phyloP scores from a whole-genome alignment of 176 grass and related monocot species.

The Zoysia japonica region DNA sequence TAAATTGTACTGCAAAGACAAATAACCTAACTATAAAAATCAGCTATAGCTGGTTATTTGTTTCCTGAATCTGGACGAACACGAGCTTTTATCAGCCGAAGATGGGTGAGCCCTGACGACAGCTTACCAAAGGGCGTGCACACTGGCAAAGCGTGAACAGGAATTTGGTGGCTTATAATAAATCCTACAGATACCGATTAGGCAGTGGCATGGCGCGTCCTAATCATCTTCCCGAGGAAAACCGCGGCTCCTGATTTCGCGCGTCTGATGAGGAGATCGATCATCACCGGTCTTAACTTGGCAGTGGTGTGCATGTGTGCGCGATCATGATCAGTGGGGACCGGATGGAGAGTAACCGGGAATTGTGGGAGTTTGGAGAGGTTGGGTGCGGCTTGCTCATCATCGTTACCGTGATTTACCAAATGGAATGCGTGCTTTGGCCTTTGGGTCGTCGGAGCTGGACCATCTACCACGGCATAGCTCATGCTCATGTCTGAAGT shows the following conservation, averaged over 20 bases:
- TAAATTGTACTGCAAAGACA: too few relatives aligned
- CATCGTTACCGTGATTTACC: not conserved
- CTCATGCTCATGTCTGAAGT: slow-evolving; percentile 24
- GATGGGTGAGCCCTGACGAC: too few relatives aligned
- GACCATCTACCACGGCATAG: slow-evolving; percentile 30
- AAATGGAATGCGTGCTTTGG: slow-evolving; percentile 5
- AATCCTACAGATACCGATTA: too few relatives aligned
- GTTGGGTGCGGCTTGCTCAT: slow-evolving; percentile 17
- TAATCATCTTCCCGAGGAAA: not conserved
- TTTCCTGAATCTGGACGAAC: too few relatives aligned
- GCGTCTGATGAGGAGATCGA: slow-evolving; percentile 37
- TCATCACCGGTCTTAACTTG: not conserved
- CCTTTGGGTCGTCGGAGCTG: slow-evolving; percentile 27
- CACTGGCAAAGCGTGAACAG: too few relatives aligned
- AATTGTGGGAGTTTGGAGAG: slow-evolving; percentile 6
- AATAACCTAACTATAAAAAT: too few relatives aligned
- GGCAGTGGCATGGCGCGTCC: too few relatives aligned
- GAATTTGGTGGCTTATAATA: too few relatives aligned
- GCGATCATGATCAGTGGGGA: slow-evolving; percentile 45
- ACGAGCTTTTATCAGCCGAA: too few relatives aligned
- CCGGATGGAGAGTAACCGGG: not conserved
- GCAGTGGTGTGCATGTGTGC: slow-evolving; percentile 2
- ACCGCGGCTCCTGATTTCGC: slow-evolving; percentile 30
- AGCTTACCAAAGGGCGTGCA: too few relatives aligned
- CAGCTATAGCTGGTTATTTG: too few relatives aligned